phyloP scores from a whole-genome alignment of 176 grass and related monocot species.

The Avena atlantica region DNA sequence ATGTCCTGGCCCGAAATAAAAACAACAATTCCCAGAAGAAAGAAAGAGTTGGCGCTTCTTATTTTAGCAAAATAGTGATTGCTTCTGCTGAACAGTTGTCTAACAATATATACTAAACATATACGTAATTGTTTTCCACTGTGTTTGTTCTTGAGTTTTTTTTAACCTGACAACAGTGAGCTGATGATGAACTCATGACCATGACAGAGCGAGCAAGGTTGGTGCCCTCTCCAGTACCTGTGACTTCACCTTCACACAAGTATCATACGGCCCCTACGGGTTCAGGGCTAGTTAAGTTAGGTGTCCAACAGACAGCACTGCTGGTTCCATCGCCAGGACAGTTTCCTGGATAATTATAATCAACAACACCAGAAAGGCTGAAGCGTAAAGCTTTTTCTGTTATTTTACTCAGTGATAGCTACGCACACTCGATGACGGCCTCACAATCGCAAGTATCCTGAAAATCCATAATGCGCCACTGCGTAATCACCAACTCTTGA shows the following conservation, averaged over 20 bases:
- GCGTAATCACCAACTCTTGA: slow-evolving; percentile 53
- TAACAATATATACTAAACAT: no score
- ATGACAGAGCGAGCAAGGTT: neutral
- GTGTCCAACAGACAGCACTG: slow-evolving; percentile 33
- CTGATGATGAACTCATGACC: slow-evolving; percentile 24
- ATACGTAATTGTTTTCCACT: neutral
- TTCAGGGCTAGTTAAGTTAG: slow-evolving; percentile 24
- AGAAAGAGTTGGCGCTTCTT: neutral
- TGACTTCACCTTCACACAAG: slow-evolving; percentile 50
- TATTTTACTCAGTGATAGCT: slow-evolving; percentile 47
- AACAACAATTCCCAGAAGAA: no score
- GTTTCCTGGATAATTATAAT: slow-evolving; percentile 20
- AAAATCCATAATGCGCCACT: slow-evolving; percentile 28
- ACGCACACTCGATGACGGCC: slow-evolving; percentile 44
- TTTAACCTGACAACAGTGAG: neutral
- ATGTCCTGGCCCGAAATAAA: slow-evolving; percentile 44
- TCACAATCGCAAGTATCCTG: slow-evolving; percentile 5
- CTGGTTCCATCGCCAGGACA: slow-evolving; percentile 23
- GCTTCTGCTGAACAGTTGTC: no score
- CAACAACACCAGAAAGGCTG: neutral
- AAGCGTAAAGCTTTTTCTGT: slow-evolving; percentile 52
- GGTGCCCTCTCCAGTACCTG: slow-evolving; percentile 41
- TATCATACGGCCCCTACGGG: slow-evolving; percentile 59
- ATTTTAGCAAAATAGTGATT: neutral
- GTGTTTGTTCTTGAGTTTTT: neutral